Percentiles rank a stretch among this genome's conserved stretches.
phyloP scores from a whole-genome alignment of 2,329 filamentous ascomycete genomes.

The Neopestalotiopsis sp. region DNA sequence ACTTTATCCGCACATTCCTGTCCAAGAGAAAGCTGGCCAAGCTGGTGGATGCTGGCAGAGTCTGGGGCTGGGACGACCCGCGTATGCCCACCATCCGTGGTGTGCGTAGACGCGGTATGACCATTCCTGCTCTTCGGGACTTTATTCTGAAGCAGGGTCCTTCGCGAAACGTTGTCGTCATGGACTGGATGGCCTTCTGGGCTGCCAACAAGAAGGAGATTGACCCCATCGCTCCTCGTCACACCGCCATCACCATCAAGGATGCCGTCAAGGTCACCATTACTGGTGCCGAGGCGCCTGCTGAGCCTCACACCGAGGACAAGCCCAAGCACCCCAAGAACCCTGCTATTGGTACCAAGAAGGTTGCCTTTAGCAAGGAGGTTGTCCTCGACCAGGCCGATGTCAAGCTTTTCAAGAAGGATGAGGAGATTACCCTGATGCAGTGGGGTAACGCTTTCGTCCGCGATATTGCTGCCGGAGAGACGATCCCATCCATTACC shows the following conservation, averaged over 20 bases:
- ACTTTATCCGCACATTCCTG: slow-evolving; percentile 82
- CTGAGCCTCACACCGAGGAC: slow-evolving; percentile 69
- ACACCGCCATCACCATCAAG: slow-evolving; percentile 75
- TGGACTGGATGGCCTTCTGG: slow-evolving; percentile 83
- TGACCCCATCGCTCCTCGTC: slow-evolving; percentile 75
- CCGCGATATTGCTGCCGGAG: slow-evolving; percentile 64
- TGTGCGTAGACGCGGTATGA: slow-evolving; percentile 79
- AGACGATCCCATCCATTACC: slow-evolving; percentile 72
- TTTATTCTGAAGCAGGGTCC: slow-evolving; percentile 87
- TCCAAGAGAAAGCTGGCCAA: slow-evolving; percentile 88
- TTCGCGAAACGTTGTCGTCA: slow-evolving; percentile 81
- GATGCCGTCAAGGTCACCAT: slow-evolving; percentile 75
- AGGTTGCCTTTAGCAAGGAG: slow-evolving; percentile 77
- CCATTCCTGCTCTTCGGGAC: slow-evolving; percentile 77
- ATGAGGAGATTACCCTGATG: slow-evolving; percentile 96
- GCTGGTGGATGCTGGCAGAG: slow-evolving; percentile 76
- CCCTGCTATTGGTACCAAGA: slow-evolving; percentile 81
- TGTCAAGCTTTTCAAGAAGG: slow-evolving; percentile 77
- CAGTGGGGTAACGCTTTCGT: slow-evolving; percentile 93
- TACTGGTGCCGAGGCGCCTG: slow-evolving; percentile 70
- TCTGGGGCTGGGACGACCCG: slow-evolving; percentile 87
- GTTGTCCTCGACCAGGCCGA: slow-evolving; percentile 88
- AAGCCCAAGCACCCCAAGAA: slow-evolving; percentile 93
- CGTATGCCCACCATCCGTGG: slow-evolving; percentile 86
- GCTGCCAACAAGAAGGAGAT: slow-evolving; percentile 82